Evolutionary conservation across 495 filamentous ascomycete genomes (phyloP).

Genomic region (Apodospora peruviana): DNA sequence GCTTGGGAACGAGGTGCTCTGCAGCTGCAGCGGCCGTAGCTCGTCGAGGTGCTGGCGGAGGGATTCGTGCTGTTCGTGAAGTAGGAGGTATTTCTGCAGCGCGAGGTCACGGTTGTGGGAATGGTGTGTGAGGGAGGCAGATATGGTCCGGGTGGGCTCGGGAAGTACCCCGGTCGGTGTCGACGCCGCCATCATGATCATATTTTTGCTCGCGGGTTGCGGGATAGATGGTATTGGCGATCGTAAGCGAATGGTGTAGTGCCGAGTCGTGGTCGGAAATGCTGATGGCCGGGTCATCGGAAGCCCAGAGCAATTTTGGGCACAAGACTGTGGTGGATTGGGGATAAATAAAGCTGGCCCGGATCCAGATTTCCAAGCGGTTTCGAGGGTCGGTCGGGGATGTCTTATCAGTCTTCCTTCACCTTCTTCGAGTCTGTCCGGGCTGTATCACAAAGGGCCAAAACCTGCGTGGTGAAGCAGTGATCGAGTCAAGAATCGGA

Average conservation of each 20-base stretch:
- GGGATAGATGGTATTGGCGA: constrained; percentile 1
- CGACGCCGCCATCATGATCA: constrained; percentile 6
- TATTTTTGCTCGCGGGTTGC: too few species aligned
- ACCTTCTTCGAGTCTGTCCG: too few species aligned
- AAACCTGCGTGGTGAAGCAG: too few species aligned
- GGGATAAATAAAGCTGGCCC: too few species aligned
- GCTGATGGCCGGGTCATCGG: constrained; percentile 16
- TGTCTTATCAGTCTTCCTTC: too few species aligned
- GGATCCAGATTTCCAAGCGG: too few species aligned
- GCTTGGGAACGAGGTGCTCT: constrained; percentile 27
- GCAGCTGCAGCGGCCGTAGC: constrained; percentile 28
- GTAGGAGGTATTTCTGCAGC: constrained; percentile 50
- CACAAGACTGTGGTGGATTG: too few species aligned
- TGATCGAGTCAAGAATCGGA: too few species aligned
- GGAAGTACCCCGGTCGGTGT: constrained; percentile 7
- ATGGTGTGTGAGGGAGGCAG: constrained; percentile 1
- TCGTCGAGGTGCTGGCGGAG: constrained; percentile 45
- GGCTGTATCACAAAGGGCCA: too few species aligned
- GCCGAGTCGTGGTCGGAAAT: constrained; percentile 1
- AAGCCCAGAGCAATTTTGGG: too few species aligned
- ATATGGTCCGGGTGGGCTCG: constrained; percentile 12
- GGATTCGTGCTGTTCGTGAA: constrained; percentile 51
- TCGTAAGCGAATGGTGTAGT: constrained; percentile 10
- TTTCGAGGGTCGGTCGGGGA: too few species aligned
- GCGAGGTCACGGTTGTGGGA: constrained; percentile 41